A percentile compares a stretch with the other conserved stretches of the same genome.
Conservation (phyloP, 345 rosid species). For the Cardiospermum halicacabum region DNA sequence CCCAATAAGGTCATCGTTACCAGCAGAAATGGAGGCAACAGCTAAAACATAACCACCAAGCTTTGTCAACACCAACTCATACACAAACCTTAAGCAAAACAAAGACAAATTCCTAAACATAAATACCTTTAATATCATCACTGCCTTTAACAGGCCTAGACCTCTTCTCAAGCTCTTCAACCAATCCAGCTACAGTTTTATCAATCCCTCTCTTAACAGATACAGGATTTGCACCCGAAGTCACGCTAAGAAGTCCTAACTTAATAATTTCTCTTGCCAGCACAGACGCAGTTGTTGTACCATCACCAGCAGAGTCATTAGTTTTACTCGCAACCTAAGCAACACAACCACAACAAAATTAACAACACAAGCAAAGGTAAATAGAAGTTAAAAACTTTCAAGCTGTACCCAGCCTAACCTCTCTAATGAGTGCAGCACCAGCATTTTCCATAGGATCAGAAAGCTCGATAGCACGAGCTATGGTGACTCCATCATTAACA, state of each 20-base stretch:
- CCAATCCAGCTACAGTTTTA: conserved; percentile 70
- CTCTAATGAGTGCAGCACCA: conserved; percentile 96
- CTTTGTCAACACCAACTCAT: background rate
- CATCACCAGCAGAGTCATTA: conserved; percentile 98
- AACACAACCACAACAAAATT: background rate
- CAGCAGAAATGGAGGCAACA: conserved; percentile 91
- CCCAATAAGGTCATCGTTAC: conserved; percentile 94
- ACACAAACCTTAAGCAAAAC: too few relatives aligned
- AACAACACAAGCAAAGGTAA: too few relatives aligned
- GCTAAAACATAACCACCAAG: conserved; percentile 33
- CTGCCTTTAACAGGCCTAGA: conserved; percentile 85
- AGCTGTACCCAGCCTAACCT: conserved; percentile 38
- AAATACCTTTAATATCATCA: conserved; percentile 77
- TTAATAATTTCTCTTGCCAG: conserved; percentile 93
- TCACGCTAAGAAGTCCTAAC: conserved; percentile 80
- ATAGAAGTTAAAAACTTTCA: too few relatives aligned
- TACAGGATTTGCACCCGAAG: conserved; percentile 96
- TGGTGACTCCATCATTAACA: conserved; percentile 98
- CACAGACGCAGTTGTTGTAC: conserved; percentile 91
- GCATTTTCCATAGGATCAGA: conserved; percentile 98
- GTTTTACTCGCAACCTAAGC: conserved; percentile 94
- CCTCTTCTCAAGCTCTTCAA: conserved; percentile 80
- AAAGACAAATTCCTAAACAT: too few relatives aligned
- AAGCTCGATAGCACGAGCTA: conserved; percentile 90
- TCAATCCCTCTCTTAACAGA: conserved; percentile 86